Evolutionary conservation across 2,329 filamentous ascomycete species (phyloP).

Genomic region (Pseudocercospora vitis): DNA sequence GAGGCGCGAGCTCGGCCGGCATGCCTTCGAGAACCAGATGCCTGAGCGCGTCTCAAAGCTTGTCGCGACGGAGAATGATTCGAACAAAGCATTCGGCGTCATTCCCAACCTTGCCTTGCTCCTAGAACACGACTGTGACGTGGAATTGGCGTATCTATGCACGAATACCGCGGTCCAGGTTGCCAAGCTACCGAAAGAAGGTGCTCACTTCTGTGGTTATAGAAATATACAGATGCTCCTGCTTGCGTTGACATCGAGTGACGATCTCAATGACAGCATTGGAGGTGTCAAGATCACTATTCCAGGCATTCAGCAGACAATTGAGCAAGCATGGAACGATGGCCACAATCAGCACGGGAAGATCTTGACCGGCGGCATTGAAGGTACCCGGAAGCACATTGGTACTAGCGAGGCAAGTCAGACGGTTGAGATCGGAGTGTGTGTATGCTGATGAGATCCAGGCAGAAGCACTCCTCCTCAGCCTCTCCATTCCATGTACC

Average conservation of each 20-base stretch:
- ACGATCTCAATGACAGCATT: slow-evolving; percentile 38
- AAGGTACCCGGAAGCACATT: slow-evolving; percentile 86
- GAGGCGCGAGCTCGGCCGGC: slow-evolving; percentile 46
- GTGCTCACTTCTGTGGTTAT: slow-evolving; percentile 83
- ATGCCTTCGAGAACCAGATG: slow-evolving; percentile 49
- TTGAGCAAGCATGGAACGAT: slow-evolving; percentile 83
- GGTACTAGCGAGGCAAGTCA: slow-evolving; percentile 92
- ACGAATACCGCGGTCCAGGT: slow-evolving; percentile 72
- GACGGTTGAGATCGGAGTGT: no score
- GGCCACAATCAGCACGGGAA: slow-evolving; percentile 74
- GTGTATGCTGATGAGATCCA: no score
- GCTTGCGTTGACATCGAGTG: slow-evolving; percentile 1
- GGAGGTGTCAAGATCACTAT: slow-evolving; percentile 60
- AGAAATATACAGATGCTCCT: slow-evolving; percentile 88
- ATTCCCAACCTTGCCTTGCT: slow-evolving; percentile 47
- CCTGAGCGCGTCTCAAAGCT: slow-evolving; percentile 40
- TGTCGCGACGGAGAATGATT: slow-evolving; percentile 26
- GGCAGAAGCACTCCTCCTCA: slow-evolving; percentile 75
- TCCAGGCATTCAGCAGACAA: slow-evolving; percentile 76
- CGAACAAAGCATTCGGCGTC: slow-evolving; percentile 43
- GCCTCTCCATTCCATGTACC: slow-evolving; percentile 59
- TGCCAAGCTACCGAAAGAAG: slow-evolving; percentile 74
- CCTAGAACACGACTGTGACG: slow-evolving; percentile 58
- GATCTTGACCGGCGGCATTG: slow-evolving; percentile 80
- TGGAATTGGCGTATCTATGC: slow-evolving; percentile 75